These are phyloP conservation scores for Candida oleophila DNA, from an alignment of 805 yeast species.

Conservation along the genomic window DNA sequence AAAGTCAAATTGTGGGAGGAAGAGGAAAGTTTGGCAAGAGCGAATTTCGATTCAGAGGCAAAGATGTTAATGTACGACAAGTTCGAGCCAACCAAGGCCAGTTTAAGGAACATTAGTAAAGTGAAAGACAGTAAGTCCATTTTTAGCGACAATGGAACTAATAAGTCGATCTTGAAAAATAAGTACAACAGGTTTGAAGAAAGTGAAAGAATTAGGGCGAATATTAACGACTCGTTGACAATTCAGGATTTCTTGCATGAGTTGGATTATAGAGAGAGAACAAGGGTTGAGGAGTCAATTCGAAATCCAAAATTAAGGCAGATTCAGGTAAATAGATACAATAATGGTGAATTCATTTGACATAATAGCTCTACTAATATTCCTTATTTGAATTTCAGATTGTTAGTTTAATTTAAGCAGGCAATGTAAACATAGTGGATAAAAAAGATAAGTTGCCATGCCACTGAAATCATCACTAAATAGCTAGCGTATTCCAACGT, in stretches of 20 bases:
- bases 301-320: neutral
- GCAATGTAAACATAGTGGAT: too few relatives aligned
- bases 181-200: neutral
- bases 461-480: too few relatives aligned
- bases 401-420: too few relatives aligned
- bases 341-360: neutral
- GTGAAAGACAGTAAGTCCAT: neutral
- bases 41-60: neutral
- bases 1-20: neutral
- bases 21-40: neutral
- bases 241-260: neutral
- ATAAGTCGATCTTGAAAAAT: constrained; percentile 3
- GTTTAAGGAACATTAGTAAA: neutral
- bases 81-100: neutral
- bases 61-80: neutral
- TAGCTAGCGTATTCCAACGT: too few relatives aligned
- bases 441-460: too few relatives aligned
- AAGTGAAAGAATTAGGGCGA: neutral
- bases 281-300: neutral
- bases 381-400: too few relatives aligned
- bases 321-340: neutral
- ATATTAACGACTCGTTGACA: neutral
- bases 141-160: neutral
- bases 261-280: neutral
- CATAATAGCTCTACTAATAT: too few relatives aligned